Conservation (phyloP, 2,329 filamentous ascomycete species). For the Clarireedia paspali region DNA sequence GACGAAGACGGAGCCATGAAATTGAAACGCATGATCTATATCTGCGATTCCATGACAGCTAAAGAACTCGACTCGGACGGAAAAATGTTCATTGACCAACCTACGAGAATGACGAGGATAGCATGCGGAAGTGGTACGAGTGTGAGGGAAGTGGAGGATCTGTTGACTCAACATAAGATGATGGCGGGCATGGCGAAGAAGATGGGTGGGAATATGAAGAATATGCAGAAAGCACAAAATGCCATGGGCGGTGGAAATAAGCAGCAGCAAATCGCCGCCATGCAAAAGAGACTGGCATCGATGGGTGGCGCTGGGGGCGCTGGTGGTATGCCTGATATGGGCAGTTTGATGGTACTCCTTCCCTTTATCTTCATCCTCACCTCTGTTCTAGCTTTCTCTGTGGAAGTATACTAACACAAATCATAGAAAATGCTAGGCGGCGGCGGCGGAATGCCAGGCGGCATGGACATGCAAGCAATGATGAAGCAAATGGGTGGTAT, state of each 20-base stretch:
- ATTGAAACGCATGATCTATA: slow-evolving; percentile 97
- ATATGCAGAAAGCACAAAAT: slow-evolving; percentile 89
- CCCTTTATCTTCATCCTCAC: background rate
- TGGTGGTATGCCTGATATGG: slow-evolving; percentile 71
- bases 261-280: slow-evolving; percentile 86
- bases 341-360: slow-evolving; percentile 56
- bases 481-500: slow-evolving; percentile 55
- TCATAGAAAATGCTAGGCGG: slow-evolving; percentile 69
- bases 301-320: slow-evolving; percentile 70
- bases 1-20: slow-evolving; percentile 93
- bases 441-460: slow-evolving; percentile 46
- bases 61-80: slow-evolving; percentile 95
- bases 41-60: slow-evolving; percentile 95
- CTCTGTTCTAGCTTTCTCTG: no score
- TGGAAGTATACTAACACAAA: background rate
- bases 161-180: slow-evolving; percentile 96
- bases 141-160: slow-evolving; percentile 88
- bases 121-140: slow-evolving; percentile 84
- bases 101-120: slow-evolving; percentile 85
- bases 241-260: slow-evolving; percentile 89
- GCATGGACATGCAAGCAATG: slow-evolving; percentile 75
- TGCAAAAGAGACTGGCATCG: slow-evolving; percentile 90
- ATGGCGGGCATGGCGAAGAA: slow-evolving; percentile 99
- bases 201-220: slow-evolving; percentile 96
- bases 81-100: slow-evolving; percentile 88